Conservation (phyloP, 2,329 filamentous ascomycete genomes). For the Zymoseptoria crescenta region DNA sequence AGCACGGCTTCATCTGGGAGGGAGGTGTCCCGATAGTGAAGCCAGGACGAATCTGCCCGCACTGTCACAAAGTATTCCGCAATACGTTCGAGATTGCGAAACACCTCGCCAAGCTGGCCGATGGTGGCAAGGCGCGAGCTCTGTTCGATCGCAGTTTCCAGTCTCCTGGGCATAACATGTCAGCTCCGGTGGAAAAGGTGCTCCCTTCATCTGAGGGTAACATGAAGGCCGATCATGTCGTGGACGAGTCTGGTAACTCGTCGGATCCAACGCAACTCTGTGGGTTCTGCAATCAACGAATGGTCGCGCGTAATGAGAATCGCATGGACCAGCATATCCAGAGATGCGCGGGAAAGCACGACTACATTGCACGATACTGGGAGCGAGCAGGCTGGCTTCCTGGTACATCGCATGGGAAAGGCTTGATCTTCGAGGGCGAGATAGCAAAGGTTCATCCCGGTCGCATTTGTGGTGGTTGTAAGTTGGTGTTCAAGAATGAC, state of each 20-base stretch:
- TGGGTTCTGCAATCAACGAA: not conserved
- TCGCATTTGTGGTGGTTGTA: not conserved
- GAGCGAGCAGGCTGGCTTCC: not conserved
- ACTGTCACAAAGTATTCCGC: not conserved
- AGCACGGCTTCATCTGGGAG: not conserved
- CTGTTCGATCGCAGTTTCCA: not conserved
- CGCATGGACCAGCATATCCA: not conserved
- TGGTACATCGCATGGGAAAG: not conserved
- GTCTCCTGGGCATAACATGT: not conserved
- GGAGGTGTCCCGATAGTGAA: not conserved
- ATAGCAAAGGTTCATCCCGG: not conserved
- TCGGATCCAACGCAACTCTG: not conserved
- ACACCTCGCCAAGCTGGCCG: not conserved
- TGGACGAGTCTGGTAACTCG: not conserved
- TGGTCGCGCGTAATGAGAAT: not conserved
- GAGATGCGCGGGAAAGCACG: not conserved
- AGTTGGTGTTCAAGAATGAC: not conserved
- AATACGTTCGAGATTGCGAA: not conserved
- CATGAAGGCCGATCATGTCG: not conserved
- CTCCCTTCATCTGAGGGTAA: not conserved
- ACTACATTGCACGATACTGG: not conserved
- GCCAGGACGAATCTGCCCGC: not conserved
- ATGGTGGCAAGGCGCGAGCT: not conserved
- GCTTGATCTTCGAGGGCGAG: not conserved
- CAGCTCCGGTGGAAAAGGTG: not conserved